A percentile compares a stretch with the other conserved stretches of the same genome.
These are phyloP conservation scores for Terfezia boudieri DNA, from an alignment of 495 filamentous ascomycete genomes.

Conservation along the genomic window DNA sequence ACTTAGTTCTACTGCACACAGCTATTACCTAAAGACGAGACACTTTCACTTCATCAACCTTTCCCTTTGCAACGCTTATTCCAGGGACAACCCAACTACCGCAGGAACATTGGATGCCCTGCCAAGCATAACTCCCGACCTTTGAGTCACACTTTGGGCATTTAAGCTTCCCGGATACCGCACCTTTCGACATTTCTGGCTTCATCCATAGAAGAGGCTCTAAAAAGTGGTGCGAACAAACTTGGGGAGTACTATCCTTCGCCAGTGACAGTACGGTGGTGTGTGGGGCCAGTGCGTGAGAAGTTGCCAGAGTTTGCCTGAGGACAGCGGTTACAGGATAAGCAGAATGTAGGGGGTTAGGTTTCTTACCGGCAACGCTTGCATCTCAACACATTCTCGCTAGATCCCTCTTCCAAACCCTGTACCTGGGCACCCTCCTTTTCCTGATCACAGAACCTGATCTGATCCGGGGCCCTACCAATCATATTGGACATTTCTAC, in stretches of 20 bases:
- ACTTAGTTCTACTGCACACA: no score
- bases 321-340: background rate
- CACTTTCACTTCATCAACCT: conserved; percentile 46
- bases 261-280: conserved; percentile 2
- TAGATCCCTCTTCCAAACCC: background rate
- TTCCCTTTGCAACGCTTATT: conserved; percentile 57
- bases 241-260: conserved; percentile 7
- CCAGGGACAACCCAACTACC: conserved; percentile 78
- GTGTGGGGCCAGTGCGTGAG: conserved; percentile 38
- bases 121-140: conserved; percentile 86
- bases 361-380: conserved; percentile 28
- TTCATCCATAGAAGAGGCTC: conserved; percentile 91
- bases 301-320: conserved; percentile 41
- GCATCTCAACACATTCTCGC: conserved; percentile 23
- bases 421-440: conserved; percentile 1
- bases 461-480: conserved; percentile 45
- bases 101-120: conserved; percentile 83
- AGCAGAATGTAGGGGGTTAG: background rate
- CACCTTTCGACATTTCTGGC: conserved; percentile 48
- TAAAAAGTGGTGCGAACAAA: conserved; percentile 68
- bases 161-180: conserved; percentile 56
- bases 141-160: conserved; percentile 67
- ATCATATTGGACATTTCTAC: conserved; percentile 49
- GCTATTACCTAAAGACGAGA: background rate
- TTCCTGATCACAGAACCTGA: conserved; percentile 68